These are phyloP conservation scores for Acacia pycnantha DNA, from an alignment of 331 rosid species.

Conservation along the genomic window DNA sequence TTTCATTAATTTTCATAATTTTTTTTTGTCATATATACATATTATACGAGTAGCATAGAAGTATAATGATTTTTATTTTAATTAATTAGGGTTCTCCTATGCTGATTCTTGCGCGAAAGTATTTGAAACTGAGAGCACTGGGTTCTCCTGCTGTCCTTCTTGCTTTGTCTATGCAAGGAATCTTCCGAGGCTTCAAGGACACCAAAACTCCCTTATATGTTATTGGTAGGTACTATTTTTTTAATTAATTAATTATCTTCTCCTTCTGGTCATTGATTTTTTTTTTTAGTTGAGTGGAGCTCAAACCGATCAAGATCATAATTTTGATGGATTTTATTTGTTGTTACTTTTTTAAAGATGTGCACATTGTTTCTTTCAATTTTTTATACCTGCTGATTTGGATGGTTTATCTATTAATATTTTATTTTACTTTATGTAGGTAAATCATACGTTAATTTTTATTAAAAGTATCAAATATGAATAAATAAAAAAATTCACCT, in stretches of 20 bases:
- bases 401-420: too few relatives aligned
- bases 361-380: too few relatives aligned
- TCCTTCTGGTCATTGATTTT: neutral
- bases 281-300: too few relatives aligned
- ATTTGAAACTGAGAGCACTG: constrained; percentile 58
- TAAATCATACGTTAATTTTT: neutral
- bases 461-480: neutral
- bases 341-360: too few relatives aligned
- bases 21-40: too few relatives aligned
- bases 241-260: neutral
- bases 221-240: constrained; percentile 36
- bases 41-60: neutral
- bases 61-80: neutral
- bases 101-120: constrained; percentile 57
- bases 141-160: constrained; percentile 87
- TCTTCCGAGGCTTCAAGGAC: constrained; percentile 79
- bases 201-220: constrained; percentile 72
- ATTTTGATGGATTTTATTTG: too few relatives aligned
- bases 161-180: constrained; percentile 76
- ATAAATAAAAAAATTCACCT: too few relatives aligned
- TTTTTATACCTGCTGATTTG: too few relatives aligned
- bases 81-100: constrained; percentile 53
- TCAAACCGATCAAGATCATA: too few relatives aligned
- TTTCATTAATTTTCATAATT: too few relatives aligned
- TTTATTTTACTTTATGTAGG: neutral